Conservation (phyloP, 2,329 filamentous ascomycete genomes). For the Parascedosporium putredinis region DNA sequence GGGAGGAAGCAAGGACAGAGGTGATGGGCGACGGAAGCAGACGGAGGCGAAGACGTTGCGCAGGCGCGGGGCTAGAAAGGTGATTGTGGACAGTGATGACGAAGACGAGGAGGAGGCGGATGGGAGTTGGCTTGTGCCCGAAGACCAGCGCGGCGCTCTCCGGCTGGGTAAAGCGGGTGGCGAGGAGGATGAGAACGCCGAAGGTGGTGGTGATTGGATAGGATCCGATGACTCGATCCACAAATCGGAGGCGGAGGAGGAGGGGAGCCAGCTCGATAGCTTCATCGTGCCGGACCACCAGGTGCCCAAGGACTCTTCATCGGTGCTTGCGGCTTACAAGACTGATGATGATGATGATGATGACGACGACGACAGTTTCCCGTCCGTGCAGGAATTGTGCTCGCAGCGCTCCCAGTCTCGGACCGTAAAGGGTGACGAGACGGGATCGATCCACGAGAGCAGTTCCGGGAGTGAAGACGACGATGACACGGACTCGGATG, state of each 20-base stretch:
- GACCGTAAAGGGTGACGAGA: constrained; percentile 8
- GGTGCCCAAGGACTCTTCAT: constrained; percentile 20
- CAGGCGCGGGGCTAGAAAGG: constrained; percentile 38
- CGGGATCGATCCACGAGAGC: not conserved
- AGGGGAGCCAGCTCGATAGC: constrained; percentile 42
- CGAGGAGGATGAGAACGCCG: constrained; percentile 76
- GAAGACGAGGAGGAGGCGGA: constrained; percentile 59
- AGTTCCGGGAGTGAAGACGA: constrained; percentile 27
- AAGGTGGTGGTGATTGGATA: constrained; percentile 74
- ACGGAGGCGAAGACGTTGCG: constrained; percentile 14
- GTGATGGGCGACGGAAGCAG: not conserved
- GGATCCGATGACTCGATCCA: constrained; percentile 56
- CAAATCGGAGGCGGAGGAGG: constrained; percentile 44
- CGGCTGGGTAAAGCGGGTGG: constrained; percentile 71
- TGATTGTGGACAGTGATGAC: constrained; percentile 46
- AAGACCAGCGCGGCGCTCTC: constrained; percentile 49
- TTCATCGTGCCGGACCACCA: constrained; percentile 44
- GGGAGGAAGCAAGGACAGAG: constrained; percentile 14
- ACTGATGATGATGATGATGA: constrained; percentile 14
- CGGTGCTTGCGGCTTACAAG: constrained; percentile 12
- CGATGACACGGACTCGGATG: constrained; percentile 19
- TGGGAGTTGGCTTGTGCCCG: constrained; percentile 70
- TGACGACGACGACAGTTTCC: constrained; percentile 15
- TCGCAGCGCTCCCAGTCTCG: constrained; percentile 10
- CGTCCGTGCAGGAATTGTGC: not conserved